Evolutionary conservation across 2,329 filamentous ascomycete genomes (phyloP), one percentile per base, ranked within the genome.

Genomic region (Fusarium sp.): DNA sequence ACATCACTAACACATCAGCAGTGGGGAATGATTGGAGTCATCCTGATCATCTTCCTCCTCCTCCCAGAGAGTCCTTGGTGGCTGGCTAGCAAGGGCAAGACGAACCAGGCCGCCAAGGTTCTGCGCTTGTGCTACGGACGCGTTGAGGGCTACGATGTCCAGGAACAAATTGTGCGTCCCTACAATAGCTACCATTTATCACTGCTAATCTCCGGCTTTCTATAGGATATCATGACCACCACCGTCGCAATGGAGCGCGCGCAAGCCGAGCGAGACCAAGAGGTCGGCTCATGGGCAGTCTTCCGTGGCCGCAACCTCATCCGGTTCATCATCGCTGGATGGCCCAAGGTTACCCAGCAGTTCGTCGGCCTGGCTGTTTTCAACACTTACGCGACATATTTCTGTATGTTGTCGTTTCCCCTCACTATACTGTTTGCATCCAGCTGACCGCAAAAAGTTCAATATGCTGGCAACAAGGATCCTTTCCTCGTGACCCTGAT

Each of bases 351-450:
- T 29, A 67, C 71, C 2, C 71, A 74, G 50, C 71, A 74, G 16
- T 69, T 74, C 41, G 65, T 71, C 1, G 71, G 71, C 18, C 48
- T 74, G 52, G 60, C 71, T 14, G 68, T 73, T 7, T 69, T 73
- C 11, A 73, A 73, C 29, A 71, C 68, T 7, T 73, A 72, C 11
- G 71, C 71, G 8, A 73, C 68, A 14, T 71, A 71, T 14, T 73
- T 73, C 31, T 73, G 65, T 69, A 29, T 35, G 71, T 39, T n/a
- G 2, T 2, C 1, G 0, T 6, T 6, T 33, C 20, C 20, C 8
- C 31, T 18, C 6, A 18, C 2, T 48, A 4, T 16, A 5, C 14
- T 48, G 8, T 10, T 10, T 48, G 20, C 43, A 24, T 22, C 8
- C 8, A 18, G 10, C 43, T 27, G 10, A 48, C 8, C 16, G 2